These are phyloP conservation scores for Casaregolazyma lundiana DNA, from an alignment of 1,139 yeast genomes.

Conservation along the genomic window DNA sequence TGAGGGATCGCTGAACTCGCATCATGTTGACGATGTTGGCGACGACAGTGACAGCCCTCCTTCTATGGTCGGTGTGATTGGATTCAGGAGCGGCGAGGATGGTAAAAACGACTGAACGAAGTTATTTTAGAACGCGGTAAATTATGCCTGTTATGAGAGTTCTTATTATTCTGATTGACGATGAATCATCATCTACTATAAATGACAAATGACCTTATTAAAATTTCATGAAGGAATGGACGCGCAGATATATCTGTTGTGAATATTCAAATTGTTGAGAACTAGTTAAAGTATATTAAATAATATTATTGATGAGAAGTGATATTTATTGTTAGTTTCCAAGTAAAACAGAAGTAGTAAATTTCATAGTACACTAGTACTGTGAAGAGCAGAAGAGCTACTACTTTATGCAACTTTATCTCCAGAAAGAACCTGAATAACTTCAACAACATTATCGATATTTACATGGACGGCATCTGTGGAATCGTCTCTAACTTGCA, in stretches of 20 bases:
- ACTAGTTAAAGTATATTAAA: background rate
- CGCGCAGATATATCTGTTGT: background rate
- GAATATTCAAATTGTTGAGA: background rate
- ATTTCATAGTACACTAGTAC: too few relatives aligned
- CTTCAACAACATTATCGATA: constrained; percentile 10
- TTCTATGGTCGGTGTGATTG: constrained; percentile 9
- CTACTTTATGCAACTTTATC: too few relatives aligned
- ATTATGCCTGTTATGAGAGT: constrained; percentile 9
- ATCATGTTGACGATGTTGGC: background rate
- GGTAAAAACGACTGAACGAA: constrained; percentile 9
- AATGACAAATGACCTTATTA: background rate
- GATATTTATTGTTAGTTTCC: too few relatives aligned
- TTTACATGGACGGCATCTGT: constrained; percentile 1
- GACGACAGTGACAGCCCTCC: constrained; percentile 10
- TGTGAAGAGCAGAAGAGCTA: too few relatives aligned
- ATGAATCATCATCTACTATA: constrained; percentile 1
- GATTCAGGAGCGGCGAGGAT: constrained; percentile 8
- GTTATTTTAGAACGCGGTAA: constrained; percentile 4
- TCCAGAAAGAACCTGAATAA: too few relatives aligned
- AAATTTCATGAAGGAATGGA: constrained; percentile 1
- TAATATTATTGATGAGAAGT: background rate
- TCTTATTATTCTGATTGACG: background rate
- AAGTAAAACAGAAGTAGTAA: too few relatives aligned
- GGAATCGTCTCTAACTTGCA: constrained; percentile 21
- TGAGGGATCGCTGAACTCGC: constrained; percentile 1